Evolutionary conservation across 495 filamentous ascomycete species (phyloP).

Genomic region (Clavariopsis aquatica): DNA sequence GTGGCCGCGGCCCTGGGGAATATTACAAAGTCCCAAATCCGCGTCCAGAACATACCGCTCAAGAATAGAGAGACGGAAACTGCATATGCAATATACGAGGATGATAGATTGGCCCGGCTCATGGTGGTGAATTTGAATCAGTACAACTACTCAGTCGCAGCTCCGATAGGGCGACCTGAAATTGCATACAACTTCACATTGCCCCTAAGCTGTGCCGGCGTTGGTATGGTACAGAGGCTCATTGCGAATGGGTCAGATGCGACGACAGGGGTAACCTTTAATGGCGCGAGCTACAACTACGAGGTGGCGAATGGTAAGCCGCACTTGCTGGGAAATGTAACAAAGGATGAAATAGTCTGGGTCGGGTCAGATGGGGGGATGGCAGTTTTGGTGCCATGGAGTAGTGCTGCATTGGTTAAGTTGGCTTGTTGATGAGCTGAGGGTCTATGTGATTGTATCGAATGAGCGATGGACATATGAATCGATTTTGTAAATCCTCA

Average conservation of each 20-base stretch:
- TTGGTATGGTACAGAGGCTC: slow-evolving; percentile 51
- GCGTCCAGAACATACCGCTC: slow-evolving; percentile 51
- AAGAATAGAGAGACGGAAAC: slow-evolving; percentile 48
- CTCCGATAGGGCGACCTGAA: slow-evolving; percentile 41
- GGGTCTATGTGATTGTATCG: too few relatives aligned
- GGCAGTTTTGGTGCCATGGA: slow-evolving; percentile 52
- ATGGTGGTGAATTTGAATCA: slow-evolving; percentile 60
- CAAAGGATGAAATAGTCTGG: slow-evolving; percentile 53
- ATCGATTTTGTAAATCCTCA: too few relatives aligned
- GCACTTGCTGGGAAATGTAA: slow-evolving; percentile 59
- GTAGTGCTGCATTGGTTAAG: slow-evolving; percentile 55
- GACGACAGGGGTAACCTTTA: slow-evolving; percentile 61
- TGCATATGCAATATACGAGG: slow-evolving; percentile 62
- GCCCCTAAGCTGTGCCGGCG: slow-evolving; percentile 32
- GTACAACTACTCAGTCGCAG: slow-evolving; percentile 58
- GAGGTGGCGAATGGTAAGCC: slow-evolving; percentile 59
- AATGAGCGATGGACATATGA: too few relatives aligned
- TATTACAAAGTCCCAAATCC: slow-evolving; percentile 39
- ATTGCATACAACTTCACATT: slow-evolving; percentile 53
- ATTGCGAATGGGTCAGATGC: slow-evolving; percentile 66
- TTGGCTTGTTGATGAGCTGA: slow-evolving; percentile 35
- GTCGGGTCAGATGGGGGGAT: slow-evolving; percentile 51
- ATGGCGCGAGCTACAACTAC: slow-evolving; percentile 65
- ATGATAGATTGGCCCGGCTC: slow-evolving; percentile 51
- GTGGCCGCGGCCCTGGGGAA: slow-evolving; percentile 59